phyloP scores from a whole-genome alignment of 306 rosid species.

The Parietaria judaica region DNA sequence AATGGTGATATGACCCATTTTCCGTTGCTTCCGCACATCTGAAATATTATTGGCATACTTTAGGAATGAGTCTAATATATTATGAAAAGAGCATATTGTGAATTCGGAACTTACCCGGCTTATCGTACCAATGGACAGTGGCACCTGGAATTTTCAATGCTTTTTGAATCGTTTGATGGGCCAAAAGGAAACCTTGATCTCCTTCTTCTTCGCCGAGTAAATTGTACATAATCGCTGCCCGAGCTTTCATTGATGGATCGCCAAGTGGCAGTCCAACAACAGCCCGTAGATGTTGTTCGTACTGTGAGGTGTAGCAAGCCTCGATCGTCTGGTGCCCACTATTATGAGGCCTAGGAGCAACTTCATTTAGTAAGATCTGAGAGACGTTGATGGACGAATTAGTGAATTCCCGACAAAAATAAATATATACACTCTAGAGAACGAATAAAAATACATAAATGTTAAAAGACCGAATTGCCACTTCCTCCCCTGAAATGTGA shows the following conservation, averaged over 20 bases:
- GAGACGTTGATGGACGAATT: slow-evolving; percentile 6
- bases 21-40: slow-evolving; percentile 88
- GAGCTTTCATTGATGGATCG: slow-evolving; percentile 78
- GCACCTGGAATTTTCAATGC: slow-evolving; percentile 61
- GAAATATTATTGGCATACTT: neutral
- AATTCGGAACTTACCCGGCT: slow-evolving; percentile 49
- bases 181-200: slow-evolving; percentile 62
- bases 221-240: slow-evolving; percentile 87
- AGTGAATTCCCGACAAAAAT: slow-evolving; percentile 5
- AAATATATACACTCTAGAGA: too few species aligned
- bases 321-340: slow-evolving; percentile 98
- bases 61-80: too few species aligned
- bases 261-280: slow-evolving; percentile 97
- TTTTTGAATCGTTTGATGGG: slow-evolving; percentile 58
- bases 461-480: too few species aligned
- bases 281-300: slow-evolving; percentile 87
- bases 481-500: too few species aligned
- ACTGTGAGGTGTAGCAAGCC: slow-evolving; percentile 84
- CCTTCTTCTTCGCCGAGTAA: slow-evolving; percentile 92
- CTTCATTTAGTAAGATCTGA: slow-evolving; percentile 91
- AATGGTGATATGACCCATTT: slow-evolving; percentile 93
- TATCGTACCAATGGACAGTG: slow-evolving; percentile 88
- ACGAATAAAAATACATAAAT: too few species aligned
- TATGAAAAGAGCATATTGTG: too few species aligned
- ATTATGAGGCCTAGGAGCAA: slow-evolving; percentile 93